These are phyloP conservation scores for Vitis rotundifolia DNA, from an alignment of 164 flowering plant genomes.

Conservation along the genomic window DNA sequence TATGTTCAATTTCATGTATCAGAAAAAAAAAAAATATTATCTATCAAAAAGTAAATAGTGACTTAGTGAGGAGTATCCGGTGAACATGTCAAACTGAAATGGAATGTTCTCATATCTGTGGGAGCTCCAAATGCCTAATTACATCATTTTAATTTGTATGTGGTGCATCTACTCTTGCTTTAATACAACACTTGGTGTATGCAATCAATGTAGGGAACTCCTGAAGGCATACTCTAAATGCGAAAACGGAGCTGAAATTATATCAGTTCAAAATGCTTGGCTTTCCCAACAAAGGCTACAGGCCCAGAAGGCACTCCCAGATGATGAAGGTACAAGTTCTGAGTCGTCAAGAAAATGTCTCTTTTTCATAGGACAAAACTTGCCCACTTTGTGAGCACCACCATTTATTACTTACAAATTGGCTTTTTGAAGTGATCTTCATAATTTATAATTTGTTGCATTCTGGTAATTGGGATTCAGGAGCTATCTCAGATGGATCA, in stretches of 20 bases:
- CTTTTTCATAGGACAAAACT: neutral
- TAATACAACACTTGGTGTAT: neutral
- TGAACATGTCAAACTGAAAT: neutral
- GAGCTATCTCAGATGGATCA: too few species aligned
- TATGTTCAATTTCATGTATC: too few species aligned
- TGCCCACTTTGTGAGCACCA: neutral
- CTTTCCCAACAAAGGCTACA: constrained; percentile 58
- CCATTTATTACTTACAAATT: neutral
- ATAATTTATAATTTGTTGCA: neutral
- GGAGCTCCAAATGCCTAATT: neutral
- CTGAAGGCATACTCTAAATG: constrained; percentile 86
- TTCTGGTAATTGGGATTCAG: too few species aligned
- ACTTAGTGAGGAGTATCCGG: too few species aligned
- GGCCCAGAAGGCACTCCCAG: constrained; percentile 30
- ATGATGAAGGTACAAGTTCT: constrained; percentile 36
- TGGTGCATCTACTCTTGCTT: too few species aligned
- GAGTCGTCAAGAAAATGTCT: neutral
- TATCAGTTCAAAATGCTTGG: constrained; percentile 85
- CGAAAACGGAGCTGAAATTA: constrained; percentile 71
- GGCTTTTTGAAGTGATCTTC: neutral
- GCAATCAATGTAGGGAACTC: constrained; percentile 61
- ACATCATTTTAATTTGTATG: too few species aligned
- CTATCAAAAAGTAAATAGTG: too few species aligned
- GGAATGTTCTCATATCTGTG: neutral
- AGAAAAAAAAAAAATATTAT: too few species aligned